Evolutionary conservation across 352 stramenopile genomes (phyloP), one percentile per base, ranked within the genome.

Genomic region (Phytopythium boreale): DNA sequence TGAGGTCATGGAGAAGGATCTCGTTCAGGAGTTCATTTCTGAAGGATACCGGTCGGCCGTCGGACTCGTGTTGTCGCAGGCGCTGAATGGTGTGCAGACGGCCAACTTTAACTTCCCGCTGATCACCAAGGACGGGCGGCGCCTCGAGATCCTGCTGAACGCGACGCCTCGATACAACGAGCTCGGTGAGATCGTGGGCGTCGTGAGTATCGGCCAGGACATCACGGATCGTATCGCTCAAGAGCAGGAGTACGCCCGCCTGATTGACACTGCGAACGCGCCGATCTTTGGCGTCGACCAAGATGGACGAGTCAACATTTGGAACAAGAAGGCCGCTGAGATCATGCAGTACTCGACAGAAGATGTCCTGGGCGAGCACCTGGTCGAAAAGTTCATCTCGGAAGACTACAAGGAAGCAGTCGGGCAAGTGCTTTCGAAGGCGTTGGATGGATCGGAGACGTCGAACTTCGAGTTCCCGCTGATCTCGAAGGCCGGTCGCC

Each of bases 311-410:
- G 88, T 97, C 10, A 95, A 94, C 56, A 96, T 96, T 63, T 97
- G 88, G 88, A 97, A 98, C 68, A 85, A 97, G 51, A 98, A 97
- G 65, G 89, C 90, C 11, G 84, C 84, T 11, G 84, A 95, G 27
- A 93, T 95, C 60, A 98, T 92, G 41, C 90, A 97, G 67, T 98
- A 96, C 68, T 78, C 79, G 9, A 84, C 83, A 3, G 70, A 90
- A 14, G 93, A 98, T 68, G 93, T 97, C 8, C 82, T 98, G 71
- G 92, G 85, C 0, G 73, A 91, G 61, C 82, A 94, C 2, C 65
- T 98, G 6, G 90, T 98, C 9, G 76, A 97, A 39, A 87, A 94
- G 57, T 97, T 97, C 60, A 97, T 98, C 60, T 87, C 79, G 1
- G 70, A 85, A 53, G 79, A 96, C 36, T 90, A 94, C 51, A 77